Conservation (phyloP, 495 filamentous ascomycete species). For the Penicillium mononematosum region DNA sequence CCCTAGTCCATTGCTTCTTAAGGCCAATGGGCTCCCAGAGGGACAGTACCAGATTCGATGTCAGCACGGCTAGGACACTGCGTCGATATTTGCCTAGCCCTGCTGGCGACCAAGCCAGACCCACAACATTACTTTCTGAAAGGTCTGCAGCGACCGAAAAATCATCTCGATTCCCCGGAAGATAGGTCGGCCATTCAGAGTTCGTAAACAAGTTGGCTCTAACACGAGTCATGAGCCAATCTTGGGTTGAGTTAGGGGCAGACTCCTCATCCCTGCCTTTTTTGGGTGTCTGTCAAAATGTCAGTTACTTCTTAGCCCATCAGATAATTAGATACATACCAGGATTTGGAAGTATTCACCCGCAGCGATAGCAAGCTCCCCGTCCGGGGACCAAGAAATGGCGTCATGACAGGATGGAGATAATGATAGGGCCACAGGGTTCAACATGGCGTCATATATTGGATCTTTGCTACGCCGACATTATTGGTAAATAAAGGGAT, state of each 20-base stretch:
- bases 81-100: slow-evolving; percentile 58
- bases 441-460: slow-evolving; percentile 28
- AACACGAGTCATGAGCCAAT: slow-evolving; percentile 45
- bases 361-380: slow-evolving; percentile 58
- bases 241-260: slow-evolving; percentile 14
- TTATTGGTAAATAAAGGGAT: not conserved
- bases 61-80: slow-evolving; percentile 58
- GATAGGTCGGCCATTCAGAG: slow-evolving; percentile 51
- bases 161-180: slow-evolving; percentile 43
- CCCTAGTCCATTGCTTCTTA: slow-evolving; percentile 44
- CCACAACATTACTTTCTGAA: slow-evolving; percentile 51
- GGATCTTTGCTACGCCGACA: not conserved
- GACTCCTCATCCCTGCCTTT: slow-evolving; percentile 7
- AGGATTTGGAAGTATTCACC: slow-evolving; percentile 59
- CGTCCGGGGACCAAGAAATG: slow-evolving; percentile 62
- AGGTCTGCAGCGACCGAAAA: slow-evolving; percentile 66
- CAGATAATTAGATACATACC: slow-evolving; percentile 26
- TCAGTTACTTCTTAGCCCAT: slow-evolving; percentile 1
- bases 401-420: slow-evolving; percentile 50
- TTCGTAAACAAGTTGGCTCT: slow-evolving; percentile 52
- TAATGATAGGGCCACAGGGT: slow-evolving; percentile 34
- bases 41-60: slow-evolving; percentile 54
- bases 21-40: slow-evolving; percentile 44
- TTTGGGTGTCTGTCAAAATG: slow-evolving; percentile 30
- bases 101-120: slow-evolving; percentile 59